phyloP scores from a whole-genome alignment of 345 rosid species.

The Carallia pectinifolia region DNA sequence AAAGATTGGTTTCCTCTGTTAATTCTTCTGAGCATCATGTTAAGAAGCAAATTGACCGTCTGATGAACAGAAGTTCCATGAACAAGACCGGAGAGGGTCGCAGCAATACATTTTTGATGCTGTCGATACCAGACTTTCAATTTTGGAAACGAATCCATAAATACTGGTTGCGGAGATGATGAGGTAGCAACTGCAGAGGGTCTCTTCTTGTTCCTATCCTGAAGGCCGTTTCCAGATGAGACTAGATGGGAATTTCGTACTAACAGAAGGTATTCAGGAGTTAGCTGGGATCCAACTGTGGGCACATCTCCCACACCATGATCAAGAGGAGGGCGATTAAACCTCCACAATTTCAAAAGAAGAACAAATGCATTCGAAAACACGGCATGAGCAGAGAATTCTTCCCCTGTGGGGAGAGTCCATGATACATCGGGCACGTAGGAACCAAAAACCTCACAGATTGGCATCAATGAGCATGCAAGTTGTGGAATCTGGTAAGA shows the following conservation, averaged over 20 bases:
- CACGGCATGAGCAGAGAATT: conserved; percentile 64
- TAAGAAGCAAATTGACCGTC: conserved; percentile 74
- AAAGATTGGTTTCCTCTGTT: conserved; percentile 50
- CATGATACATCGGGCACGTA: conserved; percentile 55
- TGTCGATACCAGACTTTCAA: conserved; percentile 81
- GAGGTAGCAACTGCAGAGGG: conserved; percentile 41
- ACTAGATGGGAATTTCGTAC: conserved; percentile 74
- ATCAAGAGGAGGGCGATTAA: conserved; percentile 79
- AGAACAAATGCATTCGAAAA: conserved; percentile 89
- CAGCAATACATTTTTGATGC: conserved; percentile 80
- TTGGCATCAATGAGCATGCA: conserved; percentile 85
- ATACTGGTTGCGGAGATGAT: conserved; percentile 45
- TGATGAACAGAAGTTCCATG: conserved; percentile 83
- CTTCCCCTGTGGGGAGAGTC: conserved; percentile 79
- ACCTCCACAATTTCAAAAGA: conserved; percentile 85
- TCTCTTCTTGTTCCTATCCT: conserved; percentile 34
- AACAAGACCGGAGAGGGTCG: conserved; percentile 71
- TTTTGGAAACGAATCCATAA: conserved; percentile 86
- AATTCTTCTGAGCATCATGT: conserved; percentile 83
- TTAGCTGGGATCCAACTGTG: conserved; percentile 63
- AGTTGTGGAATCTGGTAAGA: conserved; percentile 72
- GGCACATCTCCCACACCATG: conserved; percentile 64
- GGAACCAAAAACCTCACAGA: conserved; percentile 94
- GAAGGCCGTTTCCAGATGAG: conserved; percentile 48
- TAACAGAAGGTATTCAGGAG: conserved; percentile 78